Conservation (phyloP, 2,329 filamentous ascomycete species). For the Nigrospora oryzae region DNA sequence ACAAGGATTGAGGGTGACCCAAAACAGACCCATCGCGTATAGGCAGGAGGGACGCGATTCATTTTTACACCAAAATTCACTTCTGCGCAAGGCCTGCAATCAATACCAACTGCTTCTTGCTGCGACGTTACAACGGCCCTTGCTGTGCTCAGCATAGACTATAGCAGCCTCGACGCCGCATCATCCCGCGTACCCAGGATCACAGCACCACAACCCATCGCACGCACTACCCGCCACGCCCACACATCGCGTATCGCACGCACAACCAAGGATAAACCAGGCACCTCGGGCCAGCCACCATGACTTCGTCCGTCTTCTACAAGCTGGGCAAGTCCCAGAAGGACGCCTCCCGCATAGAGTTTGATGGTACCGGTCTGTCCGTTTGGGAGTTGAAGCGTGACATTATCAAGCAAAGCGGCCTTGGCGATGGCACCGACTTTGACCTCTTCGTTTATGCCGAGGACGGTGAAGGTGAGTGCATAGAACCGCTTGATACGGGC, state of each 20-base stretch:
- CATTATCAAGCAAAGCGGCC: conserved; percentile 88
- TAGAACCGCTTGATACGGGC: background rate
- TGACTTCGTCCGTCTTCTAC: conserved; percentile 98
- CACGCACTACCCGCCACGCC: no score
- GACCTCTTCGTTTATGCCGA: conserved; percentile 92
- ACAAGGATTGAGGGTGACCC: conserved; percentile 4
- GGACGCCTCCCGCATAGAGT: conserved; percentile 87
- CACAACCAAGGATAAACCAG: background rate
- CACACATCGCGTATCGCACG: no score
- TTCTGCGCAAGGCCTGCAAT: no score
- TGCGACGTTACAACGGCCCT: no score
- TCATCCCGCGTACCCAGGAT: no score
- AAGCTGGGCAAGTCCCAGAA: conserved; percentile 97
- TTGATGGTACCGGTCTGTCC: conserved; percentile 95
- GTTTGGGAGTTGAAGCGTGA: conserved; percentile 98
- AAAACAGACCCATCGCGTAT: conserved; percentile 9
- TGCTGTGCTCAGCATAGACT: no score
- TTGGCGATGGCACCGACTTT: conserved; percentile 94
- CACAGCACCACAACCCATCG: no score
- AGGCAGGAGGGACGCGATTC: no score
- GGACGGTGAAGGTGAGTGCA: conserved; percentile 76
- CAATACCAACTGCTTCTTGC: no score
- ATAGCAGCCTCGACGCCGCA: no score
- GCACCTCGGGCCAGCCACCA: conserved; percentile 34
- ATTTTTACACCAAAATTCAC: no score